Percentiles rank a stretch among this genome's conserved stretches.
Evolutionary conservation across 164 flowering plant genomes (phyloP).

Genomic region (Piper betle): DNA sequence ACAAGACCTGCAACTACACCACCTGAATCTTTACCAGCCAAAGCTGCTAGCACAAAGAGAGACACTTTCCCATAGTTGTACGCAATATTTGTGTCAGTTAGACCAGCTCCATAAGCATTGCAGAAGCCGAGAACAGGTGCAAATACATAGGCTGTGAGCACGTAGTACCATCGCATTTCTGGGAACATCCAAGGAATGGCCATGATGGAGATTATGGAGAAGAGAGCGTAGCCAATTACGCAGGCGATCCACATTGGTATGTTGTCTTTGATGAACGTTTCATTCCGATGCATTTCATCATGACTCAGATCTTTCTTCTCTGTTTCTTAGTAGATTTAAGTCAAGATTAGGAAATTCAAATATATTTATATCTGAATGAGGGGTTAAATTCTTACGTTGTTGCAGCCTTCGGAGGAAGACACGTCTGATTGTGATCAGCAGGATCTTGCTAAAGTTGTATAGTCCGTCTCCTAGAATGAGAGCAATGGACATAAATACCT

Average conservation of each 20-base stretch:
- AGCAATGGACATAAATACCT: too few species aligned
- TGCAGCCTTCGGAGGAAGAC: conserved; percentile 18
- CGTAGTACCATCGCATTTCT: conserved; percentile 70
- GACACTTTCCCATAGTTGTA: conserved; percentile 86
- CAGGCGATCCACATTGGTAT: conserved; percentile 68
- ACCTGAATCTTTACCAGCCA: conserved; percentile 49
- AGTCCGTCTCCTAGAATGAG: too few species aligned
- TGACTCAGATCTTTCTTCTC: conserved; percentile 15
- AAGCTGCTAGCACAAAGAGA: conserved; percentile 62
- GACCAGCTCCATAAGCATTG: conserved; percentile 90
- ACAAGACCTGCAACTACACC: conserved; percentile 91
- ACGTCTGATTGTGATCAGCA: conserved; percentile 26
- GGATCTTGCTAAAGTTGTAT: conserved; percentile 49
- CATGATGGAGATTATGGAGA: conserved; percentile 53
- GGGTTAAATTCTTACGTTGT: conserved; percentile 23
- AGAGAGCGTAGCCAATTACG: conserved; percentile 34
- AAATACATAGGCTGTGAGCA: conserved; percentile 52
- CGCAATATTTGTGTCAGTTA: too few species aligned
- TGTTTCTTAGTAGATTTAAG: conserved; percentile 16
- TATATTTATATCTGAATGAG: background rate
- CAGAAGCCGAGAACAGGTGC: conserved; percentile 85
- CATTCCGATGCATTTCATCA: conserved; percentile 41
- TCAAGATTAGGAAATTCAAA: background rate
- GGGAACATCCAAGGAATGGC: conserved; percentile 81
- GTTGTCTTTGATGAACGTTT: conserved; percentile 51